These are phyloP conservation scores for Phascolomyces articulosus DNA, from an alignment of 371 early-diverging fungal species.

Conservation along the genomic window DNA sequence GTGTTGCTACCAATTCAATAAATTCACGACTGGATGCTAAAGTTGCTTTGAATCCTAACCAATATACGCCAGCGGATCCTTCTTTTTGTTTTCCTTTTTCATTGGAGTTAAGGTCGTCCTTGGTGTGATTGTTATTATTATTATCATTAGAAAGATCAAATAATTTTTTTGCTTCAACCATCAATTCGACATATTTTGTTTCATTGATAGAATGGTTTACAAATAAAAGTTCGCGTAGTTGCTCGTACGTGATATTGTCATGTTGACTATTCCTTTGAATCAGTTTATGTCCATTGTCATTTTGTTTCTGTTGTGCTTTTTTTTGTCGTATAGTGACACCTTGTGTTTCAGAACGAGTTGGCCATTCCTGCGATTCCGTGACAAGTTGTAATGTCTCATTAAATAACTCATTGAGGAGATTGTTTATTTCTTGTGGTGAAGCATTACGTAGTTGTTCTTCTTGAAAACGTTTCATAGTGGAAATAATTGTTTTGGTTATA, in stretches of 20 bases:
- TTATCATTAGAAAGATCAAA: background rate
- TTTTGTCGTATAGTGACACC: background rate
- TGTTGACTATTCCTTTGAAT: constrained; percentile 22
- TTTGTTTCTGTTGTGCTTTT: too few species aligned
- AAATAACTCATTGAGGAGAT: constrained; percentile 2
- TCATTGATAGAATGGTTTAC: constrained; percentile 23
- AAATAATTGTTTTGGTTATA: too few species aligned
- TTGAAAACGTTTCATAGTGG: background rate
- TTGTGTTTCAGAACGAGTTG: background rate
- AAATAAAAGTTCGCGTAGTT: constrained; percentile 19
- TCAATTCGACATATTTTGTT: constrained; percentile 21
- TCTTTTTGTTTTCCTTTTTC: too few species aligned
- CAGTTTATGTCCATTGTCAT: constrained; percentile 12
- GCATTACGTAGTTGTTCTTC: constrained; percentile 3
- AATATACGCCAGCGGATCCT: constrained; percentile 27
- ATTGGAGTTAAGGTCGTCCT: too few species aligned
- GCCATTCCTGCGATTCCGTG: constrained; percentile 1
- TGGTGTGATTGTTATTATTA: background rate
- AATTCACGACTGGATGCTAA: constrained; percentile 27
- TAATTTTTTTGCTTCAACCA: constrained; percentile 20
- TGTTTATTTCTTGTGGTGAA: background rate
- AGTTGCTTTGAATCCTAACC: constrained; percentile 33
- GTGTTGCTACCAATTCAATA: constrained; percentile 30
- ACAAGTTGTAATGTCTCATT: background rate
- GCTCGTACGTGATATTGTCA: constrained; percentile 18